Conservation (phyloP, 2,329 filamentous ascomycete genomes). For the Paracoccidioides brasiliensis region DNA sequence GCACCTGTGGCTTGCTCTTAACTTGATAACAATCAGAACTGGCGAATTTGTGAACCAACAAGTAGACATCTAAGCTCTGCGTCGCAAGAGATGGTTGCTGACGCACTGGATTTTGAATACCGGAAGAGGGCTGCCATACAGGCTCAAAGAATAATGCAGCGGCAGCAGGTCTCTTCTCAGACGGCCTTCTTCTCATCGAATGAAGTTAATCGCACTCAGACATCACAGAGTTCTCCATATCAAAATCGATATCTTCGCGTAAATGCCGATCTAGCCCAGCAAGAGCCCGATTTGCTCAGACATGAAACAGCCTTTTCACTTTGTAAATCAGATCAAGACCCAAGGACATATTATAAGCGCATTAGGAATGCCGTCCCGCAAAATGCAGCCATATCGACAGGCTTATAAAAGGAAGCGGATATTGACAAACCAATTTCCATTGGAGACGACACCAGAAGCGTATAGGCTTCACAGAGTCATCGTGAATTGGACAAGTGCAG, state of each 20-base stretch:
- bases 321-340: constrained; percentile 15
- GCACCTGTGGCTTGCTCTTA: neutral
- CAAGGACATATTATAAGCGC: constrained; percentile 21
- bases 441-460: constrained; percentile 19
- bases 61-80: constrained; percentile 3
- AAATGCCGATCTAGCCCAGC: constrained; percentile 14
- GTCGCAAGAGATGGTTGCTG: constrained; percentile 14
- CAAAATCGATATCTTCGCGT: constrained; percentile 22
- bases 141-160: constrained; percentile 15
- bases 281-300: neutral
- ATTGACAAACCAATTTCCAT: constrained; percentile 16
- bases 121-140: constrained; percentile 25
- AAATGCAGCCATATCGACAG: constrained; percentile 1
- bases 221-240: constrained; percentile 17
- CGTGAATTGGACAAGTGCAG: constrained; percentile 6
- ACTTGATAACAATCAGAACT: neutral
- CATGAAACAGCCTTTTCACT: neutral
- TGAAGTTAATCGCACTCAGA: constrained; percentile 2
- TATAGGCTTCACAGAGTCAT: constrained; percentile 15
- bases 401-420: constrained; percentile 8
- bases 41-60: constrained; percentile 1
- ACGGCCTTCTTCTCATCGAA: neutral
- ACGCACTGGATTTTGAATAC: constrained; percentile 27
- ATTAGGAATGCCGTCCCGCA: constrained; percentile 1
- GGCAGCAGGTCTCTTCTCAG: neutral